Conservation (phyloP, 768 basidiomycete species). For the Lactarius deliciosus region DNA sequence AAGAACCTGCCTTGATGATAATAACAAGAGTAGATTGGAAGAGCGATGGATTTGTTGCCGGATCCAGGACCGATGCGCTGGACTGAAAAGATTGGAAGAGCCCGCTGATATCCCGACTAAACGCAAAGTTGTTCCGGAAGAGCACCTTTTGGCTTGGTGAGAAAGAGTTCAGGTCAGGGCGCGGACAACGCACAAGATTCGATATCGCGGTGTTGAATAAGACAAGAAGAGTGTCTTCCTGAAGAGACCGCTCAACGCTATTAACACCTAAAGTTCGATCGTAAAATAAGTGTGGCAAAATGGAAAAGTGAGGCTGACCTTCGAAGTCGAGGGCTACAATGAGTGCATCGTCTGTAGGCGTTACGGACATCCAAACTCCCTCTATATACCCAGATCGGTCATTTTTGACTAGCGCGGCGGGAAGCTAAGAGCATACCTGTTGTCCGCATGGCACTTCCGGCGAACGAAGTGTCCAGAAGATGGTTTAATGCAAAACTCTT, state of each 20-base stretch:
- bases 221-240: slow-evolving; percentile 63
- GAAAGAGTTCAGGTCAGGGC: neutral
- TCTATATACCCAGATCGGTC: slow-evolving; percentile 39
- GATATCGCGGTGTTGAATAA: slow-evolving; percentile 66
- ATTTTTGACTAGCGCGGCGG: neutral
- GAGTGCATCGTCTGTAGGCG: slow-evolving; percentile 53
- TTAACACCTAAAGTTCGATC: slow-evolving; percentile 47
- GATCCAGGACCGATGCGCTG: slow-evolving; percentile 57
- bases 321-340: slow-evolving; percentile 66
- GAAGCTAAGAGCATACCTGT: slow-evolving; percentile 51
- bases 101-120: slow-evolving; percentile 59
- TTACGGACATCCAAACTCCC: slow-evolving; percentile 68
- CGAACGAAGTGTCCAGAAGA: slow-evolving; percentile 61
- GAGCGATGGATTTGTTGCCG: slow-evolving; percentile 53
- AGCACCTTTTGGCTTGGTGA: slow-evolving; percentile 50
- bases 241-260: slow-evolving; percentile 60
- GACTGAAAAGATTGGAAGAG: slow-evolving; percentile 63
- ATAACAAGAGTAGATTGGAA: slow-evolving; percentile 60
- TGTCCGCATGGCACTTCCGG: slow-evolving; percentile 62
- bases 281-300: neutral
- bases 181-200: slow-evolving; percentile 47
- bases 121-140: slow-evolving; percentile 65
- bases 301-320: slow-evolving; percentile 38
- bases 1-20: slow-evolving; percentile 53
- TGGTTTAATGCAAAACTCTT: slow-evolving; percentile 63